Base-by-base conservation (phyloP, 441 rosid species). In the Jatropha podagrica region DNA sequence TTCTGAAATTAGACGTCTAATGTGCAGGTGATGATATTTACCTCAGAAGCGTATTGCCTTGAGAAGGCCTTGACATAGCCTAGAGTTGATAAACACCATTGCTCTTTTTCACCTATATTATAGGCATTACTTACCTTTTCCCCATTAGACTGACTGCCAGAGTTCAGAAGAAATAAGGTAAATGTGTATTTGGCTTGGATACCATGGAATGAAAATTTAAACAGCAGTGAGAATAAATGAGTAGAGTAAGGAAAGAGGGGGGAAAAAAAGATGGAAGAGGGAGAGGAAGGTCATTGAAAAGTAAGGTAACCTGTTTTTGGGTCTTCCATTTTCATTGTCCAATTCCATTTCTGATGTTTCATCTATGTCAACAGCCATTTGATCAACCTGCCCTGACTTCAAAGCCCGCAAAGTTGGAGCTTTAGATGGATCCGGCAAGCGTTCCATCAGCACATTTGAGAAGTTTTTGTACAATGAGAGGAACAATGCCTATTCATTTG, bases 1-100 rank as follows among this genome's bases (percentile, higher is more conserved):
- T 32, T 32, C 32, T 32, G 32, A 32, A 32, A 32, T 32, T 32
- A 32, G 32, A 32, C 2, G 1, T 2, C 1, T 32, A 32, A 1
- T 32, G 63, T 32, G 69, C 5, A 26, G 20, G 4, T 6, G 1
- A 52, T 55, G 27, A 80, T 15, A 20, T 72, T 84, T 85, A 96
- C 99, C 98, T 96, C 99, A n/a, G 91, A 81, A 18, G 98, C 97
- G 77, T 92, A 94, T 77, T 96, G 97, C 81, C 99, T 90, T 52
- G 99, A 85, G 77, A 96, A 88, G 40, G 98, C 91, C 80, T 91
- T 92, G 59, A 94, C 92, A 81, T 92, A 90, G 77, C 98, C 97
- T 59, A 96, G 89, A 75, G 98, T 92, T 37, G 98, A 86, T 73
- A 96, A 81, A 81, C 98, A 96, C 99, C 98, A 94, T 71, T 96